Conservation (phyloP, 108 stramenopile species). For the Schizochytrium sp. region DNA sequence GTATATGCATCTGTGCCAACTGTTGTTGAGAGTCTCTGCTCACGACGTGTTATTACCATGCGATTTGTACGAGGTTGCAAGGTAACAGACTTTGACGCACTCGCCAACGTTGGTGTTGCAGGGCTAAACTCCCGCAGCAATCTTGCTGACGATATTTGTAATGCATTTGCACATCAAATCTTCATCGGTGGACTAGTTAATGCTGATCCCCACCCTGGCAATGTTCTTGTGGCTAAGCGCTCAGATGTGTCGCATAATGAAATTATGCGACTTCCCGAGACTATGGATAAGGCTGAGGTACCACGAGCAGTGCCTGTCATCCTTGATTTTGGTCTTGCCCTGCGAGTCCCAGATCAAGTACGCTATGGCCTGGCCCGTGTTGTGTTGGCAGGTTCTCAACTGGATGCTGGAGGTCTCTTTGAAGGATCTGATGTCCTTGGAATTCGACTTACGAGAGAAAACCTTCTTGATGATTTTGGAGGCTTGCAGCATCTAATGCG, state of each 20-base stretch:
- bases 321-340: slow-evolving; percentile 77
- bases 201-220: slow-evolving; percentile 84
- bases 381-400: slow-evolving; percentile 62
- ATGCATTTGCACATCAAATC: slow-evolving; percentile 81
- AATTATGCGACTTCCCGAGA: not conserved
- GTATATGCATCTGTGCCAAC: slow-evolving; percentile 71
- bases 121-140: slow-evolving; percentile 67
- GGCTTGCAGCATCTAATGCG: slow-evolving; percentile 70
- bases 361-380: slow-evolving; percentile 65
- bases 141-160: slow-evolving; percentile 73
- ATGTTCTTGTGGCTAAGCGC: slow-evolving; percentile 73
- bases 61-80: slow-evolving; percentile 79
- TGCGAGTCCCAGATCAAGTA: slow-evolving; percentile 64
- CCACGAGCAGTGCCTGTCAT: slow-evolving; percentile 63
- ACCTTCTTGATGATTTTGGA: slow-evolving; percentile 66
- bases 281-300: not conserved
- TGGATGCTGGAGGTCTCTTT: slow-evolving; percentile 64
- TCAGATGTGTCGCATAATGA: slow-evolving; percentile 1
- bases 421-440: slow-evolving; percentile 70
- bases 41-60: slow-evolving; percentile 80
- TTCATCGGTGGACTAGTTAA: slow-evolving; percentile 79
- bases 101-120: slow-evolving; percentile 61
- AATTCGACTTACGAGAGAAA: slow-evolving; percentile 61
- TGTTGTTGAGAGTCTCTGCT: slow-evolving; percentile 65
- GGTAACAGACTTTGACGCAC: slow-evolving; percentile 64